Evolutionary conservation across 1,284 basidiomycete species (phyloP).

Genomic region (Neolentinus lepideus): DNA sequence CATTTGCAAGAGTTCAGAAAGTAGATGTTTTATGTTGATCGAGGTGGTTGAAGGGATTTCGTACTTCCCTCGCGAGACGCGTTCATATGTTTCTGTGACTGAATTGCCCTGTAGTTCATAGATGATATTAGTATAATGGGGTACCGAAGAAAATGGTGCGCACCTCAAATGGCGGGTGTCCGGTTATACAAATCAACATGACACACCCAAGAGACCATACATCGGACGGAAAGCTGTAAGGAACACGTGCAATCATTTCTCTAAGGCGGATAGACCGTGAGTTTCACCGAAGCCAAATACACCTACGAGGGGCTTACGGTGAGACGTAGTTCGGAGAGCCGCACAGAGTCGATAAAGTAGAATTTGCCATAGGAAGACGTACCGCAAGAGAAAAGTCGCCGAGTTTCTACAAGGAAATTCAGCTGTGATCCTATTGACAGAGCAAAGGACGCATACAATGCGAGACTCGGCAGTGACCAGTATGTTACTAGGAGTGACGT

Average conservation of each 20-base stretch:
- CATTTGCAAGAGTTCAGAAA: constrained; percentile 14
- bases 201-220: constrained; percentile 23
- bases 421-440: neutral
- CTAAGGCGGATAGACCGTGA: constrained; percentile 10
- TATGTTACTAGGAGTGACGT: constrained; percentile 18
- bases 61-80: constrained; percentile 11
- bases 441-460: constrained; percentile 12
- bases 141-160: neutral
- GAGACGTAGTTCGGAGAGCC: constrained; percentile 16
- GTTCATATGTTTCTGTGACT: constrained; percentile 8
- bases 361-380: constrained; percentile 8
- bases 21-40: constrained; percentile 14
- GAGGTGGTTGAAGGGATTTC: constrained; percentile 7
- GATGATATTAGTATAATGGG: neutral
- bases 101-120: constrained; percentile 5
- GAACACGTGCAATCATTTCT: constrained; percentile 14
- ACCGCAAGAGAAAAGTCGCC: constrained; percentile 17
- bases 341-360: constrained; percentile 11
- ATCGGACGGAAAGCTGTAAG: constrained; percentile 18
- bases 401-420: constrained; percentile 16
- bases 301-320: constrained; percentile 14
- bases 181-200: constrained; percentile 16
- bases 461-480: constrained; percentile 16
- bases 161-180: constrained; percentile 15
- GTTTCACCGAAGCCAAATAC: no score